Evolutionary conservation across 1,284 basidiomycete genomes (phyloP), one percentile per base, ranked within the genome.

Genomic region (Fomitopsis schrenkii): DNA sequence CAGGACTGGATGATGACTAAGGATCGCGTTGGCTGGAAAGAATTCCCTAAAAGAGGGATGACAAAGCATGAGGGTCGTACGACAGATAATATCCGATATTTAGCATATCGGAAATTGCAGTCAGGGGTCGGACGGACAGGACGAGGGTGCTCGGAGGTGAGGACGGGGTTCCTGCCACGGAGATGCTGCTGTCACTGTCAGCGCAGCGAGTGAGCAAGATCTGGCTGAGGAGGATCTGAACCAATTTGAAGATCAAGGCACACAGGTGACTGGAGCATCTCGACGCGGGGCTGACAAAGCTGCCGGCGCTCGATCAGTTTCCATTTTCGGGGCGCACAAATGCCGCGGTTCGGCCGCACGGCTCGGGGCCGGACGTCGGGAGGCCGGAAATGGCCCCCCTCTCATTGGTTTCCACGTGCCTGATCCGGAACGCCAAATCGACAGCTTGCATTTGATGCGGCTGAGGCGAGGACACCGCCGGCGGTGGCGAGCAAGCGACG

Each of bases 191-290:
- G 22, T 7, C n/a, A 12, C n/a, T 26, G 44, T 19, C n/a, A 26
- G 5, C 22, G n/a, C n/a, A 48, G 26, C 45, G 26, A 48, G 45
- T 48, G 45, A 28, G 26, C 26, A 6, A n/a, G 48, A 50, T 50
- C 48, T 30, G 48, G 15, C 14, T 10, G n/a, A 10, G 15, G 6
- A 30, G 12, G 28, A 50, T 50, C 48, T 50, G 14, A 33, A 22
- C 28, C 48, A 50, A 50, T 50, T 50, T 50, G 48, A 50, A 50
- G 48, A 50, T 50, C 48, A 50, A 50, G 48, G 48, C 48, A 50
- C 48, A 50, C 48, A n/a, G 48, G 48, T 50, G 48, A 33, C 38
- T 15, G 12, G 8, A 40, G 38, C 48, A 50, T 7, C 28, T 22
- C 48, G 28, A 50, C 48, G 48, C 15, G 26, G 48, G 28, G 45